Conservation (phyloP, 768 basidiomycete species). For the Fibroporia radiculosa region DNA sequence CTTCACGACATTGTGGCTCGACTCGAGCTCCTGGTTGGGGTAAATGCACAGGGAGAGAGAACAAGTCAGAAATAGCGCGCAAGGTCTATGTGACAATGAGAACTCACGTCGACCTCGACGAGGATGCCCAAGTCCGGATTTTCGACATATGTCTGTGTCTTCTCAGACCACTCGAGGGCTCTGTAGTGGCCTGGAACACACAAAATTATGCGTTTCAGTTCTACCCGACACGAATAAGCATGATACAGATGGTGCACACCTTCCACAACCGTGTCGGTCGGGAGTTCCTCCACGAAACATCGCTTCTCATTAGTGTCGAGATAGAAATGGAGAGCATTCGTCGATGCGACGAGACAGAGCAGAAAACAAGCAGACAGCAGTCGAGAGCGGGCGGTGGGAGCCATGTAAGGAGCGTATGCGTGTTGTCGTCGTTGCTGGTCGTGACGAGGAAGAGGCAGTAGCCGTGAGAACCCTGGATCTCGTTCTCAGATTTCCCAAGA, state of each 20-base stretch:
- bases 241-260: conserved; percentile 49
- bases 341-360: conserved; percentile 34
- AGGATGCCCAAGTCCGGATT: conserved; percentile 81
- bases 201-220: background rate
- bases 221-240: background rate
- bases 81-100: too few relatives aligned
- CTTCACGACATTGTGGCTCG: conserved; percentile 72
- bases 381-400: conserved; percentile 17
- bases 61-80: too few relatives aligned
- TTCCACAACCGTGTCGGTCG: conserved; percentile 91
- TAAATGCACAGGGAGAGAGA: background rate
- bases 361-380: conserved; percentile 29
- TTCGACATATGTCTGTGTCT: conserved; percentile 52
- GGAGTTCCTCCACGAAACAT: conserved; percentile 96
- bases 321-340: conserved; percentile 90
- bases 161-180: conserved; percentile 87
- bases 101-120: conserved; percentile 81
- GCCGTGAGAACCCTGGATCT: conserved; percentile 15
- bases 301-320: conserved; percentile 88
- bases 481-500: conserved; percentile 11
- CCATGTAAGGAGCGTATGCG: conserved; percentile 10
- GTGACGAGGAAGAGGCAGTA: conserved; percentile 11
- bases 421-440: conserved; percentile 16
- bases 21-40: conserved; percentile 69
- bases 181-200: conserved; percentile 71